Evolutionary conservation across 1,139 yeast species (phyloP).

Genomic region (Lodderomyces parapsilosis): DNA sequence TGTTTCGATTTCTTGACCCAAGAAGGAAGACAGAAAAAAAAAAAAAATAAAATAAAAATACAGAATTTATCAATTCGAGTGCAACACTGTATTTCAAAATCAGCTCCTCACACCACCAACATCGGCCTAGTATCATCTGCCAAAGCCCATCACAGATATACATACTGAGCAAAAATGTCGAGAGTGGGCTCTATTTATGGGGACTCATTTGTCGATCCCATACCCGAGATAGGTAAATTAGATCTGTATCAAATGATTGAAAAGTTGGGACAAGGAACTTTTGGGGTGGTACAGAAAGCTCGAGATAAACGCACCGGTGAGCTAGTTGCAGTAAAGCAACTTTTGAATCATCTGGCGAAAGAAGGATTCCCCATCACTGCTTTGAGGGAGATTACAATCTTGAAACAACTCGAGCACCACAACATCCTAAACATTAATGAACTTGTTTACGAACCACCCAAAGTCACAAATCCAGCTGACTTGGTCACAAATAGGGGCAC

Average conservation of each 20-base stretch:
- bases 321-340: slow-evolving; percentile 64
- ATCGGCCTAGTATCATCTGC: no score
- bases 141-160: no score
- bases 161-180: neutral
- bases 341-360: slow-evolving; percentile 77
- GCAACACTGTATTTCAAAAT: no score
- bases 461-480: slow-evolving; percentile 31
- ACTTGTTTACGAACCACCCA: slow-evolving; percentile 71
- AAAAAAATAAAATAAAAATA: no score
- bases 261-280: slow-evolving; percentile 49
- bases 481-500: slow-evolving; percentile 43
- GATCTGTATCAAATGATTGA: slow-evolving; percentile 33
- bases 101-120: no score
- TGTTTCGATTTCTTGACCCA: no score
- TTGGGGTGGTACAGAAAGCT: slow-evolving; percentile 51
- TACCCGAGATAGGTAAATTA: slow-evolving; percentile 32
- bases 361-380: slow-evolving; percentile 97
- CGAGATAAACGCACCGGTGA: slow-evolving; percentile 27
- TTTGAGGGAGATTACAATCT: slow-evolving; percentile 82
- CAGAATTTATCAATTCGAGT: no score
- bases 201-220: slow-evolving; percentile 2
- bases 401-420: slow-evolving; percentile 66
- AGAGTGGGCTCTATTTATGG: neutral
- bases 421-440: slow-evolving; percentile 81
- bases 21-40: no score